A percentile compares a stretch with the other conserved stretches of the same genome.
Evolutionary conservation across 139 green algal genomes (phyloP).

Genomic region (Pleodorina starrii): DNA sequence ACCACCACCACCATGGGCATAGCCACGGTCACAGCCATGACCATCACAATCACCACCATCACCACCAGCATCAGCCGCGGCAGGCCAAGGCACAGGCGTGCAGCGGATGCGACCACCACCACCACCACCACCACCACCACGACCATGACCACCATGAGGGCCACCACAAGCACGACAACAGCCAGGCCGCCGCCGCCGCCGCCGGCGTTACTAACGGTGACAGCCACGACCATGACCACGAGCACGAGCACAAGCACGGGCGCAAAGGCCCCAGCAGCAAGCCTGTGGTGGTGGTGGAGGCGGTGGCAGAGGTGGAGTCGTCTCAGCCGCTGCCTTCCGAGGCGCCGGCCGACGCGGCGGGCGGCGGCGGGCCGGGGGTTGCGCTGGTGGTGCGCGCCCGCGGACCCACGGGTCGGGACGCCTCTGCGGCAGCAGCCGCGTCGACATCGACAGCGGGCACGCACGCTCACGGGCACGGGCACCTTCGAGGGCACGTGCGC

Average conservation of each 20-base stretch:
- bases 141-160: neutral
- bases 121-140: neutral
- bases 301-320: neutral
- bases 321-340: neutral
- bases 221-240: neutral
- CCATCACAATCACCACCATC: neutral
- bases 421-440: neutral
- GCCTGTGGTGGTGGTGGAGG: neutral
- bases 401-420: neutral
- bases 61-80: conserved; percentile 13
- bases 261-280: neutral
- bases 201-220: too few species aligned
- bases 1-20: conserved; percentile 39
- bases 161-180: neutral
- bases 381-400: neutral
- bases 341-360: neutral
- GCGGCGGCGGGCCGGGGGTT: neutral
- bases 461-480: neutral
- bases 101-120: neutral
- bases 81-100: neutral
- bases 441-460: neutral
- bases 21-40: neutral
- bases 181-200: too few species aligned
- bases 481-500: neutral
- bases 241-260: neutral